Evolutionary conservation across 352 stramenopile genomes (phyloP), one percentile per base, ranked within the genome.

Genomic region (Pythium graminicola): DNA sequence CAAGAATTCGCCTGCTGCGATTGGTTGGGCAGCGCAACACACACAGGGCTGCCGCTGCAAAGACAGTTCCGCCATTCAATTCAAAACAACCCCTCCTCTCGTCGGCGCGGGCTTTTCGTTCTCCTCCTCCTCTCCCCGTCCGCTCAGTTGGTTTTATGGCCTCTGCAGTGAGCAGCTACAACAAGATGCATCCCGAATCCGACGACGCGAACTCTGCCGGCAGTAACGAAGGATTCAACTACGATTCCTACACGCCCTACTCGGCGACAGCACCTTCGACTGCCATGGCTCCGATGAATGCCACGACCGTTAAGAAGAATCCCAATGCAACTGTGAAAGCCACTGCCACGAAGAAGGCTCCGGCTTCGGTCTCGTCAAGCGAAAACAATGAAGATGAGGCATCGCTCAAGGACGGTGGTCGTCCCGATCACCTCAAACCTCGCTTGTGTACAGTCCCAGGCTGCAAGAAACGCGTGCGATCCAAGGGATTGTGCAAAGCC

Each of bases 381-480:
- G 49, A 54, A 40, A 53, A 35, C 16, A 46, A 53, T 86, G 26
- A 81, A 85, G 73, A 72, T 85, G 67, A 73, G 72, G 26, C 56
- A 63, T 16, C 57, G 49, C 1, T 50, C 59, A 13, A 64, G 56
- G 27, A 33, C 41, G 8, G 51, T 32, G 17, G 44, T 45, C 33
- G 39, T 13, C 20, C 36, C 26, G 11, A 20, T 44, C 13, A 31
- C 54, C 10, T 36, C 60, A 84, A 67, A 60, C 72, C 70, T 41
- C 76, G 76, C 3, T 65, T 90, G 8, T 95, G 85, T 64, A 74
- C 73, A 42, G 70, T 70, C 11, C 64, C 83, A 17, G 80, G 71
- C 14, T 95, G 86, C 77, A 81, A 82, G 63, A 93, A 93, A 75
- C 82, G 86, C 49, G 86, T 78, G 33, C 82, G 86, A 50, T 93